phyloP scores from a whole-genome alignment of 768 basidiomycete species.

The Suillus americanus region DNA sequence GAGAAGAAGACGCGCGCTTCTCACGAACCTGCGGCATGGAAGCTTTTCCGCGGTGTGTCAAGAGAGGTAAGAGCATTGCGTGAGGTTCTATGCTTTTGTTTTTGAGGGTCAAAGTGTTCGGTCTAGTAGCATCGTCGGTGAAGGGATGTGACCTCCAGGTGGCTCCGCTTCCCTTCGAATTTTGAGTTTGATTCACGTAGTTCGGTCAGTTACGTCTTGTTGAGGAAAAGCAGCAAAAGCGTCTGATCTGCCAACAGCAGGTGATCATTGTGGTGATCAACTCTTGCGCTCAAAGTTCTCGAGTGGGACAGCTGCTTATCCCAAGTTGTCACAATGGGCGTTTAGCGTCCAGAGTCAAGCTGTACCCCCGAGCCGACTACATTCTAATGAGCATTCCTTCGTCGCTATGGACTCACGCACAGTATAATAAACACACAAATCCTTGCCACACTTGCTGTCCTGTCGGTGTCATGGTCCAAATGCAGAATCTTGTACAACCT shows the following conservation, averaged over 20 bases:
- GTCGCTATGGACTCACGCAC: neutral
- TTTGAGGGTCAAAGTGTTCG: neutral
- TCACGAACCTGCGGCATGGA: neutral
- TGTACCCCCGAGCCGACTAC: neutral
- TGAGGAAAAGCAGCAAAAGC: neutral
- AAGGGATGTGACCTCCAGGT: neutral
- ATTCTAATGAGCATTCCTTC: neutral
- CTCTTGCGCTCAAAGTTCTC: neutral
- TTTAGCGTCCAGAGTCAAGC: neutral
- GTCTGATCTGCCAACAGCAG: neutral
- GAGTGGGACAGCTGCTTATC: neutral
- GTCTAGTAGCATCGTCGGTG: neutral
- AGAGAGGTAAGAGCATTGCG: neutral
- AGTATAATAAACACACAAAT: neutral
- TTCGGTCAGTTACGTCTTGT: neutral
- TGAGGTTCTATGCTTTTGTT: neutral
- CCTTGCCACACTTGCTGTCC: neutral
- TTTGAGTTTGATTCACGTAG: neutral
- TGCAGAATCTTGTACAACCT: neutral
- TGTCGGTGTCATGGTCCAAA: neutral
- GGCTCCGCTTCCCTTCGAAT: neutral
- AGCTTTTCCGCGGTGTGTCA: neutral
- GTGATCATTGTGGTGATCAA: neutral
- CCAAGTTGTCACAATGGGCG: neutral
- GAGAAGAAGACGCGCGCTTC: slow-evolving; percentile 1